These are phyloP conservation scores for Lepidium aucheri DNA, from an alignment of 345 rosid species.

Conservation along the genomic window DNA sequence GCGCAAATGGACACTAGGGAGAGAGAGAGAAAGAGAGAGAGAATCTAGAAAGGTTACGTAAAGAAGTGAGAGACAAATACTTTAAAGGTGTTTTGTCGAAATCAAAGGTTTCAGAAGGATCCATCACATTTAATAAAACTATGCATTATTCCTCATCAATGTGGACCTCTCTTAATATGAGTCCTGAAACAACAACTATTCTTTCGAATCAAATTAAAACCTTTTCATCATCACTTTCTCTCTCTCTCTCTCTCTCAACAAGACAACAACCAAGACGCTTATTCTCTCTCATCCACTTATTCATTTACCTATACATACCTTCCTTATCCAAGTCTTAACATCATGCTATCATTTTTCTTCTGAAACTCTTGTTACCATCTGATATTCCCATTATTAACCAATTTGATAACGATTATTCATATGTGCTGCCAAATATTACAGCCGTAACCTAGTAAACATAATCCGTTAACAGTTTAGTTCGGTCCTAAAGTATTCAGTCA, in stretches of 20 bases:
- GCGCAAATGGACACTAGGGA: slow-evolving; percentile 1
- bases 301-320: slow-evolving; percentile 3
- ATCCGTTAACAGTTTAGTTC: too few relatives aligned
- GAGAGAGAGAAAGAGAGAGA: background rate
- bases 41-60: slow-evolving; percentile 21
- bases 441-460: too few relatives aligned
- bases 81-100: slow-evolving; percentile 21
- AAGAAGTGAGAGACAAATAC: slow-evolving; percentile 21
- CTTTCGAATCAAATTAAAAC: slow-evolving; percentile 12
- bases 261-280: slow-evolving; percentile 23
- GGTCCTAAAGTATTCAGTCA: too few relatives aligned
- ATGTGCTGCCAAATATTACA: too few relatives aligned
- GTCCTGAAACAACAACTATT: slow-evolving; percentile 28
- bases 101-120: slow-evolving; percentile 23
- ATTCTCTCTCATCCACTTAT: slow-evolving; percentile 24
- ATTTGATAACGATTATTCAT: background rate
- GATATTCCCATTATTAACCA: background rate
- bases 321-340: slow-evolving; percentile 16
- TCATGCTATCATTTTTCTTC: background rate
- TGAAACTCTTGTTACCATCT: background rate
- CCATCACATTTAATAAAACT: slow-evolving; percentile 15
- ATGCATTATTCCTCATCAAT: slow-evolving; percentile 7
- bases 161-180: slow-evolving; percentile 23
- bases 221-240: slow-evolving; percentile 23
- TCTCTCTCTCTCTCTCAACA: slow-evolving; percentile 1